Evolutionary conservation across 2,329 filamentous ascomycete genomes (phyloP), one percentile per base, ranked within the genome.

Genomic region (Penicillium sp.): DNA sequence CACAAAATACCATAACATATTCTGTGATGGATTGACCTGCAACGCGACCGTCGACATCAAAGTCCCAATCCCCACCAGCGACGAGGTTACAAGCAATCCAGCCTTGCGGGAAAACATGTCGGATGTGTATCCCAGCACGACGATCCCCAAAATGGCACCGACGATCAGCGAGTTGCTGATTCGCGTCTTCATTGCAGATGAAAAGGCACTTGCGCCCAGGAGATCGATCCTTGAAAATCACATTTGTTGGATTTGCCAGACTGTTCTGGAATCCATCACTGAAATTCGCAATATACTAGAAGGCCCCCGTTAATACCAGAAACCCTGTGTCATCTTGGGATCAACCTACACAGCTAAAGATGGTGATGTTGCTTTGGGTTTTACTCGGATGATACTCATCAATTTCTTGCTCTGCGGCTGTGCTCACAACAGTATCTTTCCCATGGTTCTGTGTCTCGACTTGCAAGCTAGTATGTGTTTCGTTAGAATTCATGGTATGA

Each of bases 1-100:
- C 8, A 72, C 70, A 37, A 75, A 67, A 53, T 65, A 75, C 73
- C 73, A 75, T 7, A 75, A 57, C 69, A 75, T 72, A 14, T 72
- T 68, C 7, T 60, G 3, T 1, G 63, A 65, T 9, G 67, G 65
- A n/a, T 67, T 63, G 3, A 77, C 68, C 37, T 73, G 67, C 29
- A 77, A 67, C 1, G 71, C 72, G 43, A 77, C 54, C 2, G 70
- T 68, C 4, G 74, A 66, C 68, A 78, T 67, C 52, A 70, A 59
- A n/a, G 69, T 69, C 5, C 62, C 60, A 27, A 69, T 56, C 0
- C 61, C 63, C 2, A 71, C 68, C 9, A 70, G 49, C 0, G 62
- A 65, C 8, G 69, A 69, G 1, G 68, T 70, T 22, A 69, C 65
- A 2, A 71, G 54, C 9, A 71, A 48, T 3, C 68, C 67, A 0